Conservation (phyloP, 1,284 basidiomycete genomes). For the Malassezia obtusa region DNA sequence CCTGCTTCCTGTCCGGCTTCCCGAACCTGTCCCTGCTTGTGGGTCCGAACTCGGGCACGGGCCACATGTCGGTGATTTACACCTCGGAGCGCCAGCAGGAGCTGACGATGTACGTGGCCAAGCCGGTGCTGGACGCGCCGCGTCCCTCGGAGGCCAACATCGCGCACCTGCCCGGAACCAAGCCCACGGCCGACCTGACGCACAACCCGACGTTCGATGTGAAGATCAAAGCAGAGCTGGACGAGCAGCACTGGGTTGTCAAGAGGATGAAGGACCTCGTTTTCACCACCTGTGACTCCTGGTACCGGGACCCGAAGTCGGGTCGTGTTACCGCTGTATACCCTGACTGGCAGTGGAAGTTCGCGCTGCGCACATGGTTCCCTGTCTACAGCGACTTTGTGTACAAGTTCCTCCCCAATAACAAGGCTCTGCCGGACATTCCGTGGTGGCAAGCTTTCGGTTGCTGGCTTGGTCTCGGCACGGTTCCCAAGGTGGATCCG, state of each 20-base stretch:
- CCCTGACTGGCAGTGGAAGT: slow-evolving; percentile 39
- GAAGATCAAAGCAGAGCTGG: slow-evolving; percentile 32
- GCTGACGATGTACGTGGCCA: slow-evolving; percentile 27
- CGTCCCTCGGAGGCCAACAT: slow-evolving; percentile 21
- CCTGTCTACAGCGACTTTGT: slow-evolving; percentile 34
- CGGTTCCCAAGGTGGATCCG: slow-evolving; percentile 24
- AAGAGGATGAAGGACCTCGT: slow-evolving; percentile 31
- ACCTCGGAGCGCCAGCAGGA: slow-evolving; percentile 35
- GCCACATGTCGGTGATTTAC: slow-evolving; percentile 37
- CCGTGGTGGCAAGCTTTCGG: slow-evolving; percentile 29
- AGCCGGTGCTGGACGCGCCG: slow-evolving; percentile 25
- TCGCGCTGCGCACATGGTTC: slow-evolving; percentile 24
- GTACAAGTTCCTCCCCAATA: slow-evolving; percentile 24
- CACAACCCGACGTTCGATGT: slow-evolving; percentile 33
- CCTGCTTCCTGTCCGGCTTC: slow-evolving; percentile 31
- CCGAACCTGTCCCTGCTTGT: slow-evolving; percentile 40
- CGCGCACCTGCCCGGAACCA: slow-evolving; percentile 25
- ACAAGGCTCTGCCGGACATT: slow-evolving; percentile 13
- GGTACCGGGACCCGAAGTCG: slow-evolving; percentile 35
- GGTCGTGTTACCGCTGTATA: slow-evolving; percentile 36
- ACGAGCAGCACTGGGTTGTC: slow-evolving; percentile 41
- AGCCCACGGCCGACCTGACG: not conserved
- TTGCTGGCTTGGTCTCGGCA: slow-evolving; percentile 26
- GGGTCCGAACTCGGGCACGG: slow-evolving; percentile 41
- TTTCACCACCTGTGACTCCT: slow-evolving; percentile 32